A percentile compares a stretch with the other conserved stretches of the same genome.
phyloP scores from a whole-genome alignment of 129 eudicot genomes.

The Flaveria linearis region DNA sequence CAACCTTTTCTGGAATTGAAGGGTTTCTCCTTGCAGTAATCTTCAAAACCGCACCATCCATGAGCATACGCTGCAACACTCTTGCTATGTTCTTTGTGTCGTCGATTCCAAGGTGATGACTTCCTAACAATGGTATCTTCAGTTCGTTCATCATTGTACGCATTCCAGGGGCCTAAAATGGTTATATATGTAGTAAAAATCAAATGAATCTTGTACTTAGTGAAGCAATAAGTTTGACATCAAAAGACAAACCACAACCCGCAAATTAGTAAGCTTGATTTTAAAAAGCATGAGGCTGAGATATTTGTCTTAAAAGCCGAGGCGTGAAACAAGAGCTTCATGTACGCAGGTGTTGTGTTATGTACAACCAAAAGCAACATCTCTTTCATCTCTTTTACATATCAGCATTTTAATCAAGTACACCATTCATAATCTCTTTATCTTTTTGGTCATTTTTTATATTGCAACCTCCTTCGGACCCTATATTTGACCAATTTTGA shows the following conservation, averaged over 20 bases:
- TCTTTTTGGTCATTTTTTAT: no score
- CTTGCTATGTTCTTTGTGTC: constrained; percentile 82
- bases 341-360: no score
- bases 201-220: constrained; percentile 1
- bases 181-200: constrained; percentile 10
- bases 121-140: constrained; percentile 59
- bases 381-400: no score
- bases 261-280: neutral
- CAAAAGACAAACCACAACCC: neutral
- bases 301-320: no score
- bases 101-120: constrained; percentile 96
- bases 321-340: no score
- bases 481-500: no score
- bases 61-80: constrained; percentile 72
- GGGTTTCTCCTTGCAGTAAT: constrained; percentile 68
- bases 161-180: constrained; percentile 86
- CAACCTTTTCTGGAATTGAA: constrained; percentile 42
- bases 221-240: neutral
- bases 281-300: no score
- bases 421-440: no score
- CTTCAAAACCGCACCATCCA: constrained; percentile 73
- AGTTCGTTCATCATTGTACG: constrained; percentile 81
- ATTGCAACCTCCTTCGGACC: no score
- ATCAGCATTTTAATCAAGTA: no score
- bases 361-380: no score